Base-by-base conservation (phyloP, 225 moss, liverwort and hornwort species). In the Ulota crispa region DNA sequence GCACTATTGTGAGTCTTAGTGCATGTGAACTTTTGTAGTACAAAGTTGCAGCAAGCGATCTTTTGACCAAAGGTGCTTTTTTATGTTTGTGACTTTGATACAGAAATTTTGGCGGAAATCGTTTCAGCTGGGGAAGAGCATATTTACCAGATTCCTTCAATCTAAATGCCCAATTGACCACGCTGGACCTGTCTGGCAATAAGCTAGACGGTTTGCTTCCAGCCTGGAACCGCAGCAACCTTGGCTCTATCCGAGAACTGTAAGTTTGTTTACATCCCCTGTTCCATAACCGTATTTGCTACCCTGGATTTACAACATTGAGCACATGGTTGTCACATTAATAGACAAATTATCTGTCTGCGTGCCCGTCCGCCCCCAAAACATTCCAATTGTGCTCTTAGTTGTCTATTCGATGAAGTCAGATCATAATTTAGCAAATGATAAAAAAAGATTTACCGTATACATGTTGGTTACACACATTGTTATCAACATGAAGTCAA, bases 211-310 rank as follows among this genome's bases (percentile, higher is more conserved):
- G 85, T 20, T 0, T 0, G 7, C 20, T 73, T n/a, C 78, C 82
- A 42, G 0, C 3, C 9, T 81, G 81, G 85, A 10, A 52, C 61
- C 0, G 3, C 68, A 5, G 9, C n/a, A 68, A 3, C 52, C 54
- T 78, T 42, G 81, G 82, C 54, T 16, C 6, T 53, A 42, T 85
- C n/a, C 73, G 73, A 68, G n/a, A 78, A 42, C 60, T 85, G 82
- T 82, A 68, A 82, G 82, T 39, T 37, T 65, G 4, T 39, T 39
- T 39, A 39, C 53, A 11, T 20, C 23, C 56, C 30, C 23, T 42
- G 28, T 5, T 68, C 5, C 27, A 57, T 20, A 3, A 24, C 60
- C n/a, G 6, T 47, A 18, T n/a, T 30, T 55, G 37, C 57, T 57
- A 28, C 4, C 60, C 2, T 15, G 36, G 15, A 36, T 13, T 24